Percentiles rank a stretch among this genome's conserved stretches.
phyloP scores from a whole-genome alignment of 352 stramenopile species.

The Phytophthora pseudosyringae region DNA sequence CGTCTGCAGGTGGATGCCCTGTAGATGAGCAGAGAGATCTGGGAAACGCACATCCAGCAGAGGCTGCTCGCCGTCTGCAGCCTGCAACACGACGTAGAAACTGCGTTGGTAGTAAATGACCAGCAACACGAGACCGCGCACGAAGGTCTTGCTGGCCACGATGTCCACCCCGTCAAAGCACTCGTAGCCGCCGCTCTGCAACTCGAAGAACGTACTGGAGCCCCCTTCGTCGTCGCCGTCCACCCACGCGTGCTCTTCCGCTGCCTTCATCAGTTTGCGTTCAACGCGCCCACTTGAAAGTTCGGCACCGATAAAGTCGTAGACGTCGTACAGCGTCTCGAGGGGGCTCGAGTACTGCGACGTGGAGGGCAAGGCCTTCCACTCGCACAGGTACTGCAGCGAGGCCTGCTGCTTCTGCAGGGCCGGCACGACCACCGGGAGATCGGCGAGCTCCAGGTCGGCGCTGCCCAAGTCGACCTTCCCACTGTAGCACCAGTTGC shows the following conservation, averaged over 20 bases:
- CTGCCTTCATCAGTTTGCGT: conserved; percentile 87
- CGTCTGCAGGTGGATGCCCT: conserved; percentile 89
- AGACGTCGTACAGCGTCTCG: conserved; percentile 83
- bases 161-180: conserved; percentile 88
- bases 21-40: conserved; percentile 88
- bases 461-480: conserved; percentile 88
- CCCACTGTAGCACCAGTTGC: conserved; percentile 95
- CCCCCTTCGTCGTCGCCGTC: conserved; percentile 69
- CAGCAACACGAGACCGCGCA: conserved; percentile 79
- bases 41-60: conserved; percentile 95
- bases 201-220: conserved; percentile 92
- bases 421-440: conserved; percentile 91
- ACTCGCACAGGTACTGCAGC: conserved; percentile 93
- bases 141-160: conserved; percentile 89
- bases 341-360: conserved; percentile 78
- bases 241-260: conserved; percentile 91
- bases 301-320: conserved; percentile 86
- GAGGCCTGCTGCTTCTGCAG: conserved; percentile 94
- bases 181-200: conserved; percentile 89
- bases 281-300: conserved; percentile 84
- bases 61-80: conserved; percentile 91
- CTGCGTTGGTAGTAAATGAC: conserved; percentile 88
- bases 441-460: conserved; percentile 84
- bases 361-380: conserved; percentile 71
- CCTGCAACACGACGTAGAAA: conserved; percentile 93